Evolutionary conservation across 2,329 filamentous ascomycete species (phyloP).

Genomic region (Cryoendolithus antarcticus): DNA sequence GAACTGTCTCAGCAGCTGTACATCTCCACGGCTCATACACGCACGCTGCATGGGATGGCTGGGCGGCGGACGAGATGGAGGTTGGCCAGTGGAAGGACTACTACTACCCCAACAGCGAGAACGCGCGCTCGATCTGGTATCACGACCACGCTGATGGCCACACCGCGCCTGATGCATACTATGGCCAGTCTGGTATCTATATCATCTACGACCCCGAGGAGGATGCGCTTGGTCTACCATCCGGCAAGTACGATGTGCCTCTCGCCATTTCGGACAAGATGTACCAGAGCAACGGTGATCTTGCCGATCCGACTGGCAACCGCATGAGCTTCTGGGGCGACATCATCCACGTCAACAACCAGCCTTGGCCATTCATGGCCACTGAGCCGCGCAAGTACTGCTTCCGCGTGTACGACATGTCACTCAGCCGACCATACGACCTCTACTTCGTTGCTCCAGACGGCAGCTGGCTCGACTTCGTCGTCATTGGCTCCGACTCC

Average conservation of each 20-base stretch:
- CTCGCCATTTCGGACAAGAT: slow-evolving; percentile 39
- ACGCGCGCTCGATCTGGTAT: slow-evolving; percentile 45
- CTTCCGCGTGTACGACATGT: slow-evolving; percentile 41
- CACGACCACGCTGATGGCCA: slow-evolving; percentile 34
- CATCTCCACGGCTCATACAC: slow-evolving; percentile 45
- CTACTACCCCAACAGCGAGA: slow-evolving; percentile 47
- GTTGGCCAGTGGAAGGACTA: slow-evolving; percentile 46
- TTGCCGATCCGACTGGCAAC: slow-evolving; percentile 35
- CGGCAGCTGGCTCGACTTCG: slow-evolving; percentile 32
- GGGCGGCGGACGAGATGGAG: slow-evolving; percentile 41
- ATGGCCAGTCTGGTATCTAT: slow-evolving; percentile 45
- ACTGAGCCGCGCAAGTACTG: slow-evolving; percentile 51
- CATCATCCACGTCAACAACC: slow-evolving; percentile 45
- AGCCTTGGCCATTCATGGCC: slow-evolving; percentile 47
- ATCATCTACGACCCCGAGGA: slow-evolving; percentile 41
- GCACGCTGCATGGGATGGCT: slow-evolving; percentile 33
- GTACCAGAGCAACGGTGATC: slow-evolving; percentile 40
- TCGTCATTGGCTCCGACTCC: slow-evolving; percentile 43
- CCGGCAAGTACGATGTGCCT: slow-evolving; percentile 42
- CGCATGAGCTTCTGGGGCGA: slow-evolving; percentile 42
- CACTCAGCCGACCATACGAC: slow-evolving; percentile 36
- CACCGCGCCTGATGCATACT: slow-evolving; percentile 44
- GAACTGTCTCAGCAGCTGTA: slow-evolving; percentile 31
- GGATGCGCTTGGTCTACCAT: slow-evolving; percentile 37
- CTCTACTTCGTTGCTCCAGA: slow-evolving; percentile 34